A percentile compares a stretch with the other conserved stretches of the same genome.
Conservation (phyloP, 371 early-diverging fungal genomes). For the Fennellomyces sp. region DNA sequence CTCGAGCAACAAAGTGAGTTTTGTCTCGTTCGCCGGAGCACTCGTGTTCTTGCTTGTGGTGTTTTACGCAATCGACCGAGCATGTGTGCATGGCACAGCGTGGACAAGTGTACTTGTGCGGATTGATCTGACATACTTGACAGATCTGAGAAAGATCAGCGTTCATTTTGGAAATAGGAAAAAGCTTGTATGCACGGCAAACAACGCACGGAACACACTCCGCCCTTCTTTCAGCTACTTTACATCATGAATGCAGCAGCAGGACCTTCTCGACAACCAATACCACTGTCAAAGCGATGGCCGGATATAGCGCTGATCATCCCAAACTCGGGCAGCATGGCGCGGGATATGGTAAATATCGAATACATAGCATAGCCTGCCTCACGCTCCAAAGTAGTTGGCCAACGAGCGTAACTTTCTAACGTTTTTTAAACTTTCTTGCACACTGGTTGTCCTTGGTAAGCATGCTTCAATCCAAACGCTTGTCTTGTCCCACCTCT, state of each 20-base stretch:
- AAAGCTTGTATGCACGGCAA: background rate
- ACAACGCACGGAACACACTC: no score
- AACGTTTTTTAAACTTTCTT: slow-evolving; percentile 39
- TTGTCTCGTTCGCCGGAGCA: slow-evolving; percentile 71
- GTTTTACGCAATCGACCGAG: slow-evolving; percentile 65
- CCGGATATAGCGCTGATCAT: slow-evolving; percentile 13
- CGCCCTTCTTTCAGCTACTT: background rate
- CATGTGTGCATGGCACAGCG: slow-evolving; percentile 65
- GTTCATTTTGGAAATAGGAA: background rate
- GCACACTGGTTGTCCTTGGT: slow-evolving; percentile 46
- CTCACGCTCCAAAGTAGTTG: no score
- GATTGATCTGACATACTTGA: slow-evolving; percentile 29
- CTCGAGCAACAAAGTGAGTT: slow-evolving; percentile 57
- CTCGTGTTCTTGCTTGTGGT: slow-evolving; percentile 57
- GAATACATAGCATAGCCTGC: no score
- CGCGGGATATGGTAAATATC: slow-evolving; percentile 16
- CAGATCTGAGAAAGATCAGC: background rate
- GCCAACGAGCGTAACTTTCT: slow-evolving; percentile 52
- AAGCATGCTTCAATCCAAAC: slow-evolving; percentile 1
- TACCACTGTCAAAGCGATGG: background rate
- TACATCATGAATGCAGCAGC: background rate
- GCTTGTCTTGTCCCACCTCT: no score
- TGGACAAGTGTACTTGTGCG: slow-evolving; percentile 73
- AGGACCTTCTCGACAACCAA: background rate
- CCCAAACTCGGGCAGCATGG: slow-evolving; percentile 16